Base-by-base conservation (phyloP, 495 filamentous ascomycete species). In the Bacidia gigantensis region DNA sequence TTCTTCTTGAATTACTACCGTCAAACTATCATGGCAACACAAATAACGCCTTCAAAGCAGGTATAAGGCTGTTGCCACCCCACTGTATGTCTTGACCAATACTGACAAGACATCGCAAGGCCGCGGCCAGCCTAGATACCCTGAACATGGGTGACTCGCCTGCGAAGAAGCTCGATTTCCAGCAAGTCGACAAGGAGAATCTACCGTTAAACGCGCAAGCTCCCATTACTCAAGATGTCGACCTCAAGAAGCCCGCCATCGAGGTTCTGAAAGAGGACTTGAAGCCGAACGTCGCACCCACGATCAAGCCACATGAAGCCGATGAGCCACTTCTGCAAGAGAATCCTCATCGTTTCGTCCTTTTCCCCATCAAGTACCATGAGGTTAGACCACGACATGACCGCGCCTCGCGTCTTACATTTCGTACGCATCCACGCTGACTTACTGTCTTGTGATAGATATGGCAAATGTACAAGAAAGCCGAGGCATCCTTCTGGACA, bases 401-500 rank as follows among this genome's bases (percentile, higher is more conserved):
- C 76, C 78, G 77, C 73, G 75, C 70, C 63, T 77, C 82, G 81
- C 79, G 85, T 86, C 76, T 79, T 83, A 74, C 84, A 76, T 67
- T 66, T 66, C 59, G n/a, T n/a, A 60, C 56, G 26, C 18, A 54
- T 39, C 26, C 50, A 52, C n/a, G 53, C 60, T 63, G 47, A 54
- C 41, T 22, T 38, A 52, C 29, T 42, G 39, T 54, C 53, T 50
- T 44, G 32, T 50, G 25, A 64, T 60, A 90, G 92, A 90, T 98
- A 72, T 98, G 92, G 92, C 93, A 96, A 70, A 96, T 98, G 90
- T 98, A 98, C 80, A 98, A 98, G 83, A 97, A 98, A 74, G 93
- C 93, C 60, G 90, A 96, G 69, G 92, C 92, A 22, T 97, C 93
- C 35, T 98, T 98, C 80, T 98, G 92, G 92, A 97, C 93, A 49